A percentile compares a stretch with the other conserved stretches of the same genome.
phyloP scores from a whole-genome alignment of 495 filamentous ascomycete genomes.

The Xanthoparmelia taractica region DNA sequence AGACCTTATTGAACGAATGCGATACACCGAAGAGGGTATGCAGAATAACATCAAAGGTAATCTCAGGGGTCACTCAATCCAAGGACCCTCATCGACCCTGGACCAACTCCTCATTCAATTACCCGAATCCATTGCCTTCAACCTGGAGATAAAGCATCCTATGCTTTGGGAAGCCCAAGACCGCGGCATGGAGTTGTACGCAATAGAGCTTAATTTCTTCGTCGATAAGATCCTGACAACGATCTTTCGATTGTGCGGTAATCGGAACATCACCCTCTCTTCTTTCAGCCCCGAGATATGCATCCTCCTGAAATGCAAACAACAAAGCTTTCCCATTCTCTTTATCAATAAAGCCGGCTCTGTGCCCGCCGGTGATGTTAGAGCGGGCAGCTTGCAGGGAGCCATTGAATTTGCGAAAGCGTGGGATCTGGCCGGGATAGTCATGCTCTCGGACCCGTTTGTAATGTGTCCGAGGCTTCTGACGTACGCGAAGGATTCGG shows the following conservation, averaged over 20 bases:
- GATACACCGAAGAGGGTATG: slow-evolving; percentile 33
- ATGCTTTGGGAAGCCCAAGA: slow-evolving; percentile 37
- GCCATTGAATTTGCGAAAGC: slow-evolving; percentile 35
- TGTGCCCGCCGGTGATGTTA: slow-evolving; percentile 21
- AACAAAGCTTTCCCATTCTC: slow-evolving; percentile 36
- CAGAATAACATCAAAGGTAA: slow-evolving; percentile 34
- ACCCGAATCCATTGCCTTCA: slow-evolving; percentile 30
- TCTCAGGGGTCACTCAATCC: slow-evolving; percentile 33
- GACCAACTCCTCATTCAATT: slow-evolving; percentile 32
- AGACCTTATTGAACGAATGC: slow-evolving; percentile 31
- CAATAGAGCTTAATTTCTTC: slow-evolving; percentile 38
- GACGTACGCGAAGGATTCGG: slow-evolving; percentile 26
- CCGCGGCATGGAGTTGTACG: slow-evolving; percentile 29
- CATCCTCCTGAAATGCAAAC: slow-evolving; percentile 36
- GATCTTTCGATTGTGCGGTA: slow-evolving; percentile 23
- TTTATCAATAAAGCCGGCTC: slow-evolving; percentile 36
- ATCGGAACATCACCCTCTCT: slow-evolving; percentile 34
- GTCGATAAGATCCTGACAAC: slow-evolving; percentile 34
- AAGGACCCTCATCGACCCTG: slow-evolving; percentile 33
- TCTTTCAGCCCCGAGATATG: slow-evolving; percentile 41
- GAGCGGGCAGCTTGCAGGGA: slow-evolving; percentile 32
- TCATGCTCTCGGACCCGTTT: slow-evolving; percentile 33
- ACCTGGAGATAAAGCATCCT: slow-evolving; percentile 38
- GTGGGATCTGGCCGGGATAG: slow-evolving; percentile 34
- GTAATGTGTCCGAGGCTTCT: slow-evolving; percentile 33